phyloP scores from a whole-genome alignment of 208 protist genomes.

The Leishmania tropica region DNA sequence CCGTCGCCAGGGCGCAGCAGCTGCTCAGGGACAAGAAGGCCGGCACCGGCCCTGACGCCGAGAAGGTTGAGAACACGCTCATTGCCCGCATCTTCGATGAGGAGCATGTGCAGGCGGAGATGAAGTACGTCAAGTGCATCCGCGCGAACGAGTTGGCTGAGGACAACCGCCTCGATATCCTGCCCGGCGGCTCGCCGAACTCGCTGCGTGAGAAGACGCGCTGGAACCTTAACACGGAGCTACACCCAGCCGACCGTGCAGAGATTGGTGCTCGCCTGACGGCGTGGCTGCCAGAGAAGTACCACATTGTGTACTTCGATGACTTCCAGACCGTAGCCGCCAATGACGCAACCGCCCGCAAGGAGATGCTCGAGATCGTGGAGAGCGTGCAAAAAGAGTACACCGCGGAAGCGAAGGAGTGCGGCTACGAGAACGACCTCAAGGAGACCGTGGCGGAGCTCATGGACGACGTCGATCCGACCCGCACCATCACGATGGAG shows the following conservation, averaged over 20 bases:
- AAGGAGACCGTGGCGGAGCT: slow-evolving; percentile 65
- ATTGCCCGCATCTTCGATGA: slow-evolving; percentile 89
- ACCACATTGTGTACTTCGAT: slow-evolving; percentile 90
- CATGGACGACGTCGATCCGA: slow-evolving; percentile 79
- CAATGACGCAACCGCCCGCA: slow-evolving; percentile 66
- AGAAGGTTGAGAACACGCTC: slow-evolving; percentile 72
- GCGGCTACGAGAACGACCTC: slow-evolving; percentile 70
- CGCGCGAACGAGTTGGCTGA: slow-evolving; percentile 87
- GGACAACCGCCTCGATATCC: slow-evolving; percentile 89
- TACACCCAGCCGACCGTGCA: slow-evolving; percentile 76
- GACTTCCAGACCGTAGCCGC: slow-evolving; percentile 90
- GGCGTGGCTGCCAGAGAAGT: slow-evolving; percentile 90
- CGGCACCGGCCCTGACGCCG: slow-evolving; percentile 31
- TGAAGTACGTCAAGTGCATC: slow-evolving; percentile 92
- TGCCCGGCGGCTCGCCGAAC: slow-evolving; percentile 84
- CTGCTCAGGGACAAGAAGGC: slow-evolving; percentile 69
- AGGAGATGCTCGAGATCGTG: slow-evolving; percentile 80
- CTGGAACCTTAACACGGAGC: slow-evolving; percentile 87
- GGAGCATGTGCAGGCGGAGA: slow-evolving; percentile 90
- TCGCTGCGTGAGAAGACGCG: slow-evolving; percentile 89
- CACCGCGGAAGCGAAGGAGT: slow-evolving; percentile 70
- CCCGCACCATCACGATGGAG: slow-evolving; percentile 72
- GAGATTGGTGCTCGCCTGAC: slow-evolving; percentile 83
- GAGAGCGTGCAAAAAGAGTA: slow-evolving; percentile 83
- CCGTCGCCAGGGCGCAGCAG: slow-evolving; percentile 83